Conservation (phyloP, 2,329 filamentous ascomycete species). For the Aquanectria penicillioides region DNA sequence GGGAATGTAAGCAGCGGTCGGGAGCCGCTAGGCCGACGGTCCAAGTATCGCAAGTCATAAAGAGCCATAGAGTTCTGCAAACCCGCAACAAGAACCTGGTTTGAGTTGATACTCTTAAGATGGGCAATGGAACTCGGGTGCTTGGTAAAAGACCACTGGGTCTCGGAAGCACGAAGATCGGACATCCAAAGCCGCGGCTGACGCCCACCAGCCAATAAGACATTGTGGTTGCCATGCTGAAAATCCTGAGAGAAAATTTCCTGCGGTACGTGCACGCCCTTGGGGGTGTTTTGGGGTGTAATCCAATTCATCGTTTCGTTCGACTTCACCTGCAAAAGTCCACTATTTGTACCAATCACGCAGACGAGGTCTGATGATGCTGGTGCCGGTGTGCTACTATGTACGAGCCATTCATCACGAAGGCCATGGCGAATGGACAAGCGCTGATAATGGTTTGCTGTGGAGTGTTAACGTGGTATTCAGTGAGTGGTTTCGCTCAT, state of each 20-base stretch:
- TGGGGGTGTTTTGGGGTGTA: constrained; percentile 36
- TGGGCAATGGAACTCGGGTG: constrained; percentile 58
- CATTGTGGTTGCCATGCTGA: constrained; percentile 51
- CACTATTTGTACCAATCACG: constrained; percentile 59
- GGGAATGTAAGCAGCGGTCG: constrained; percentile 59
- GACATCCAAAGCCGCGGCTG: constrained; percentile 56
- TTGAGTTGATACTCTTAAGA: constrained; percentile 57
- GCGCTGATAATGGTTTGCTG: constrained; percentile 47
- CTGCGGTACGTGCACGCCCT: constrained; percentile 31
- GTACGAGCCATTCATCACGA: constrained; percentile 46
- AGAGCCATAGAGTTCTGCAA: constrained; percentile 60
- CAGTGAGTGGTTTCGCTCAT: too few species aligned
- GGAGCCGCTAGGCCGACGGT: constrained; percentile 31
- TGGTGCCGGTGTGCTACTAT: constrained; percentile 55
- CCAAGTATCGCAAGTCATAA: constrained; percentile 64
- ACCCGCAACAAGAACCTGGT: constrained; percentile 65
- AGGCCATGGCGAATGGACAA: constrained; percentile 42
- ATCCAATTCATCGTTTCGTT: constrained; percentile 48
- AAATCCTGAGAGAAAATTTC: constrained; percentile 63
- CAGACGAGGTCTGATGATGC: constrained; percentile 52
- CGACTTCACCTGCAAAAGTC: constrained; percentile 53
- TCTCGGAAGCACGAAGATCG: constrained; percentile 54
- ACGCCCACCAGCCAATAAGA: constrained; percentile 63
- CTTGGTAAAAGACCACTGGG: constrained; percentile 45
- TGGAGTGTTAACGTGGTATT: not conserved